Evolutionary conservation across 2,329 filamentous ascomycete species (phyloP), one percentile per base, ranked within the genome.

Genomic region (Arachnopeziza araneosa): DNA sequence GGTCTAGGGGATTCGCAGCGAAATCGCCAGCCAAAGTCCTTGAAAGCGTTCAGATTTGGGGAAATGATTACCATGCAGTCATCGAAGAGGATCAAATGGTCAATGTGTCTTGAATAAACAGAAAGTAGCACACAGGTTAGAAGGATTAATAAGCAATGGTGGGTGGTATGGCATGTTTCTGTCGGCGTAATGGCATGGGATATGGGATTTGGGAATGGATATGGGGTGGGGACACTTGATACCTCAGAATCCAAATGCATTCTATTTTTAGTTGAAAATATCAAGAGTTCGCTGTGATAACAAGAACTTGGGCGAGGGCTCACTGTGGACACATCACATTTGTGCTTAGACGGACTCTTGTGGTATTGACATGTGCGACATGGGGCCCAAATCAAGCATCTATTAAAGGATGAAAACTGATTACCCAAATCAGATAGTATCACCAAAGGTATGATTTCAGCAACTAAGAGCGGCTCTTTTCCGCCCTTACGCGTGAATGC

Each of bases 31-130:
- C 84, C 60, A 84, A 85, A 68, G 82, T 86, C 22, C 79, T 96
- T 59, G 80, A 90, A 61, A 80, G 80, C 5, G 82, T 96, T 30
- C 82, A 87, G 67, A 77, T 83, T 1, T 79, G 83, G 76, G 85
- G 85, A 61, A 77, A 78, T 58, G 73, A 82, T 61, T 87, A 86
- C 74, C 77, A 83, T 56, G 84, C 86, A 1, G 73, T 80, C 30
- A 84, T 97, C 64, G 92, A 96, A 75, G 86, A 93, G 69, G 91
- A 96, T 70, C 78, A 88, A 70, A 75, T 87, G 24, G 82, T 95
- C 55, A 61, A 60, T 22, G 55, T 60, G 9, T 54, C 36, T 14
- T 44, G 17, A 19, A 19, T 12, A 14, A 19, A 44, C 36, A 7
- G 17, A 44, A n/a, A 56, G 52, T 24, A 24, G 48, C 22, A 57